Evolutionary conservation across 768 basidiomycete species (phyloP).

Genomic region (Lactifluus volemus): DNA sequence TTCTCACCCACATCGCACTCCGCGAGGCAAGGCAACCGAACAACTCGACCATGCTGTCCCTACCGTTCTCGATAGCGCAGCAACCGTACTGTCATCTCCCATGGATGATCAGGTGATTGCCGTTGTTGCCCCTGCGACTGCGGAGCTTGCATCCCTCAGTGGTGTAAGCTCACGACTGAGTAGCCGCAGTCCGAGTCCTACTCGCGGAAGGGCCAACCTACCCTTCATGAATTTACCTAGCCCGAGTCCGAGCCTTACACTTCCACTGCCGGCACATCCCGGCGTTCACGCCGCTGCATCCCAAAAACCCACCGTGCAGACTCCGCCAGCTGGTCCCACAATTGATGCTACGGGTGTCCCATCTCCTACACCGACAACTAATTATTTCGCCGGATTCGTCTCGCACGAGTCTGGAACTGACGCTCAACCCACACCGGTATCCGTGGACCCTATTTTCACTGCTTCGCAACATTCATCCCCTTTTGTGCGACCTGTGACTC

Average conservation of each 20-base stretch:
- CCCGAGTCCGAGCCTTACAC: constrained; percentile 18
- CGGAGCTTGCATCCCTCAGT: constrained; percentile 32
- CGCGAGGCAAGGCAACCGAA: constrained; percentile 63
- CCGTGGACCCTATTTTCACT: constrained; percentile 20
- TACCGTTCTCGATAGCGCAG: constrained; percentile 78
- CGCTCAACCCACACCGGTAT: constrained; percentile 19
- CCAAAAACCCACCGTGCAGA: constrained; percentile 4
- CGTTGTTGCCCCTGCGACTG: constrained; percentile 47
- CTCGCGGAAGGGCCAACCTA: constrained; percentile 27
- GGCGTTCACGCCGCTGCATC: not conserved
- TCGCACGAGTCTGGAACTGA: constrained; percentile 20
- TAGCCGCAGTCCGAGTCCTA: constrained; percentile 60
- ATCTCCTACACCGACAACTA: constrained; percentile 26
- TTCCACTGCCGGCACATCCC: constrained; percentile 13
- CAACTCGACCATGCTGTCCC: constrained; percentile 74
- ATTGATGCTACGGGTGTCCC: not conserved
- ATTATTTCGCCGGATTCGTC: constrained; percentile 25
- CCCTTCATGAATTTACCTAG: constrained; percentile 19
- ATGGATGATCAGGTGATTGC: constrained; percentile 45
- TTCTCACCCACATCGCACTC: constrained; percentile 62
- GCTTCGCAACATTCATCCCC: constrained; percentile 20
- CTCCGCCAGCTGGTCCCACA: not conserved
- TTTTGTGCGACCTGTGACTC: constrained; percentile 20
- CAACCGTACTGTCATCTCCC: constrained; percentile 50
- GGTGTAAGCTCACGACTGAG: constrained; percentile 57